phyloP scores from a whole-genome alignment of 2,329 filamentous ascomycete genomes.

The Fusarium circinatum region DNA sequence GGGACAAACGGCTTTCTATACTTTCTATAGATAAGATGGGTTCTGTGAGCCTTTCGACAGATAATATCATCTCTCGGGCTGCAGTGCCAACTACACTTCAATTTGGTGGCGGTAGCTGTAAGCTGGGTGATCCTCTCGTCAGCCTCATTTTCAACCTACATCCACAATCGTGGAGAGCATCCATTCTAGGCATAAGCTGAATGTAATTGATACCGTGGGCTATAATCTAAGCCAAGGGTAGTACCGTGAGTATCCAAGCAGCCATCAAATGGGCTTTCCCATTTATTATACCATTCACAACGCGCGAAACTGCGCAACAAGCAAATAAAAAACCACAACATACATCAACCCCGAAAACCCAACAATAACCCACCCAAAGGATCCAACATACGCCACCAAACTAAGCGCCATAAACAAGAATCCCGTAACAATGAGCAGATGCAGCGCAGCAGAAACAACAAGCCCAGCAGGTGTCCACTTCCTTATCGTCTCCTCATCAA shows the following conservation, averaged over 20 bases:
- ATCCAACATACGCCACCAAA: not conserved
- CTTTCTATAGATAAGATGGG: no score
- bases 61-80: no score
- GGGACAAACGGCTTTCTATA: no score
- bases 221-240: no score
- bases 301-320: not conserved
- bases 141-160: not conserved
- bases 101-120: no score
- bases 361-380: not conserved
- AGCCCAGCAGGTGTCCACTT: not conserved
- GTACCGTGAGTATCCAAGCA: no score
- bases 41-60: no score
- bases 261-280: no score
- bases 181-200: not conserved
- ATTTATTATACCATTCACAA: not conserved
- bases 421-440: not conserved
- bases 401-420: not conserved
- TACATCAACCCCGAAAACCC: not conserved
- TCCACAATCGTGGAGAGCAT: not conserved
- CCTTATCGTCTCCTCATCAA: not conserved
- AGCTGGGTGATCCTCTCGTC: no score
- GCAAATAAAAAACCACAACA: not conserved
- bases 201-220: no score
- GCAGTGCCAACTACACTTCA: no score
- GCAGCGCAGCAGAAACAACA: not conserved